Base-by-base conservation (phyloP, 2,329 filamentous ascomycete genomes). In the Emergomyces orientalis region DNA sequence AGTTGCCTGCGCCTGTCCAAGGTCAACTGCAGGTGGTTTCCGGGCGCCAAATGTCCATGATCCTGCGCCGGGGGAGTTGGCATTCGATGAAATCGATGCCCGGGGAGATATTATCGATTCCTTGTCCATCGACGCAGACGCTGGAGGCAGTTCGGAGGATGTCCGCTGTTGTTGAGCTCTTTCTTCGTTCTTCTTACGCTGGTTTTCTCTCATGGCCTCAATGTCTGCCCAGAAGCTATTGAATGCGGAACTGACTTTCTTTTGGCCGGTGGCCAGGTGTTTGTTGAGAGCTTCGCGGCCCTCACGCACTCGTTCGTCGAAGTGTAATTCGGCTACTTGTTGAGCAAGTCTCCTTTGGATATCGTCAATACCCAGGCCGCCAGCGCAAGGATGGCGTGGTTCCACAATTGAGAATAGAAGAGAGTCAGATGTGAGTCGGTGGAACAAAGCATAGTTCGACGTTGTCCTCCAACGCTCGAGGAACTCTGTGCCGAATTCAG, bases 371-470 rank as follows among this genome's bases (percentile, higher is more conserved):
- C 88, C 92, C 25, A 99, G 81, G 0, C 91, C 93, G 32, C 94
- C 94, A 0, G 92, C 92, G 73, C 90, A 97, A 3, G 94, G 94
- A 74, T 99, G 94, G 65, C 87, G 88, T 1, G 94, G 94, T 71
- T 96, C 91, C 17, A 95, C 89, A 66, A 99, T 90, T 68, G 96
- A 93, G 72, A 97, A 99, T 19, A 99, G 82, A 70, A 96, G 89
- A 19, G 87, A 87, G 71, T 97, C 92, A 2, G 74, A 76, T 1
- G 88, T 90, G 69, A 89, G 80, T 17, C 83, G 81, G 67, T 92
- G 82, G 85, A 95, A 99, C 65, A 99, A 88, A 59, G 88, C 84
- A 75, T 94, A 96, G 72, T 97, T 97, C 65, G 96, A 88, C 0
- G 93, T 97, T 65, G 83, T 83, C 69, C 84, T 85, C 94, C 94